Conservation (phyloP, 306 rosid genomes). For the Parietaria judaica region DNA sequence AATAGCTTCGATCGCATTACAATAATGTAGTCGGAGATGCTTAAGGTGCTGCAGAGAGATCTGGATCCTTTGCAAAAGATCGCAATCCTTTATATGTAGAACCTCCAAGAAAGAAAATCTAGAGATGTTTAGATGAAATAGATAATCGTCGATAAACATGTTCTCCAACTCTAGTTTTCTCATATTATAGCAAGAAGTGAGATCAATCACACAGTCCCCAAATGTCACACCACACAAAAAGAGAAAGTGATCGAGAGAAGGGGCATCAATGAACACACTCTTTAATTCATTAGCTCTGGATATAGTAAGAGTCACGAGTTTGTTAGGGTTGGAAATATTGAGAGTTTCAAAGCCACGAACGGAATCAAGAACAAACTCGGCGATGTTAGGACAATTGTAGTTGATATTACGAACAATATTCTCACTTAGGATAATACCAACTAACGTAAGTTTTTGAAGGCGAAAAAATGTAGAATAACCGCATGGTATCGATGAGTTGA, state of each 20-base stretch:
- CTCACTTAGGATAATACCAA: background rate
- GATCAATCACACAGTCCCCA: background rate
- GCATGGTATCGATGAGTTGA: background rate
- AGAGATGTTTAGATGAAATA: background rate
- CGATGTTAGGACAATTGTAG: background rate
- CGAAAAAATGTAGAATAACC: background rate
- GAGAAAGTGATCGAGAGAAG: background rate
- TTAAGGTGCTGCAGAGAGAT: background rate
- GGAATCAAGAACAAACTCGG: background rate
- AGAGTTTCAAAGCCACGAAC: background rate
- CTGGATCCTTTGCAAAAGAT: background rate
- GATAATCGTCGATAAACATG: background rate
- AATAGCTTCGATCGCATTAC: background rate
- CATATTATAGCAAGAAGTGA: background rate
- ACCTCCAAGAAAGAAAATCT: slow-evolving; percentile 3
- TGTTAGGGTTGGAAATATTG: background rate
- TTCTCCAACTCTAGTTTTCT: background rate
- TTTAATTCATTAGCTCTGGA: background rate
- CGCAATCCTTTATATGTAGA: background rate
- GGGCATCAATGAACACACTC: background rate
- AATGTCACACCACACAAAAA: background rate
- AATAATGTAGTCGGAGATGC: background rate
- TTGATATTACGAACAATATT: background rate
- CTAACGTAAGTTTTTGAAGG: background rate
- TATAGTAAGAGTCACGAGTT: background rate